These are phyloP conservation scores for Boletus fagicola DNA, from an alignment of 768 basidiomycete genomes.

Conservation along the genomic window DNA sequence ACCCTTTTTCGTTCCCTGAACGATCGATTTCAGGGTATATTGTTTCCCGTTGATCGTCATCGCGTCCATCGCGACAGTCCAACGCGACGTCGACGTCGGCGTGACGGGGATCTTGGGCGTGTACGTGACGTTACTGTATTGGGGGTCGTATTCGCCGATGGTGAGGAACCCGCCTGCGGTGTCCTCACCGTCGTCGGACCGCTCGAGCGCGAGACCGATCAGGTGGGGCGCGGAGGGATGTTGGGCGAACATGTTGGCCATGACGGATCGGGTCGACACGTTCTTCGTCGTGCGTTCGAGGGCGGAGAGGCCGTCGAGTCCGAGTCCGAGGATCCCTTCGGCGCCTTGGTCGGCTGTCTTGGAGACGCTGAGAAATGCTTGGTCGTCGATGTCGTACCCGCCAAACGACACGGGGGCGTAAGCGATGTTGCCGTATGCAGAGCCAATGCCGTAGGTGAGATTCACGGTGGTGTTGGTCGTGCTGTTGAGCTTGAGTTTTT, in stretches of 20 bases:
- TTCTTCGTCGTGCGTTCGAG: slow-evolving; percentile 21
- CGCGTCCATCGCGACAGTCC: slow-evolving; percentile 43
- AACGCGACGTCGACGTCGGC: slow-evolving; percentile 36
- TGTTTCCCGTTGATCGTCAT: slow-evolving; percentile 36
- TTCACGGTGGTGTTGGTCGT: slow-evolving; percentile 31
- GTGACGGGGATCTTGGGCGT: slow-evolving; percentile 35
- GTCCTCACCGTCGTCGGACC: slow-evolving; percentile 40
- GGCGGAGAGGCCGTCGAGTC: slow-evolving; percentile 24
- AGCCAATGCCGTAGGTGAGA: slow-evolving; percentile 40
- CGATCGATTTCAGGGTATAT: slow-evolving; percentile 30
- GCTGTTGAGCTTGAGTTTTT: slow-evolving; percentile 29
- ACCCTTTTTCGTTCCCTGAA: slow-evolving; percentile 30
- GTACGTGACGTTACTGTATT: slow-evolving; percentile 30
- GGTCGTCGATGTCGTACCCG: slow-evolving; percentile 29
- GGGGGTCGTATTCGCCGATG: slow-evolving; percentile 42
- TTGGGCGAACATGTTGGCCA: slow-evolving; percentile 41
- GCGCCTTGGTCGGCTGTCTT: slow-evolving; percentile 13
- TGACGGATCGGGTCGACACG: slow-evolving; percentile 27
- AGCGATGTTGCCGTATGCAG: slow-evolving; percentile 35
- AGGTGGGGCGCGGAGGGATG: slow-evolving; percentile 36
- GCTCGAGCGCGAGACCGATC: slow-evolving; percentile 43
- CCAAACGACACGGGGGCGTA: slow-evolving; percentile 39
- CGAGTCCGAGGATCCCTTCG: slow-evolving; percentile 30
- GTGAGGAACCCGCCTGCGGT: slow-evolving; percentile 41
- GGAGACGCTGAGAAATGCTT: slow-evolving; percentile 27